phyloP scores from a whole-genome alignment of 257 asterid genomes.

The Euphrasia confusa region DNA sequence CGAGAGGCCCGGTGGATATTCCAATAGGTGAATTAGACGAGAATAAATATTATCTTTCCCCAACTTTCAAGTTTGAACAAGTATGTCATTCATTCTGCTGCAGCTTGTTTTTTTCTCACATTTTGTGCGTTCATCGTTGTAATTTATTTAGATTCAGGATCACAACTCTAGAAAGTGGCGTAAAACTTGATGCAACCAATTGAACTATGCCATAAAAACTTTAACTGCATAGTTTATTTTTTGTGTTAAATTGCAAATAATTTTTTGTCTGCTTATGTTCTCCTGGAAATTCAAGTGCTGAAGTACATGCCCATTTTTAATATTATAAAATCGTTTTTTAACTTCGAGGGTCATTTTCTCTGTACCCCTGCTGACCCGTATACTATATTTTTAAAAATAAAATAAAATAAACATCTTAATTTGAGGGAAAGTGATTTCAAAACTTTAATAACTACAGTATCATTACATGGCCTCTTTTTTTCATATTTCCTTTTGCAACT shows the following conservation, averaged over 20 bases:
- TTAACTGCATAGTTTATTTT: too few species aligned
- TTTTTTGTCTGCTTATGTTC: conserved; percentile 7
- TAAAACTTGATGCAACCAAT: not conserved
- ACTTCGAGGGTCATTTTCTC: not conserved
- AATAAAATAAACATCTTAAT: not conserved
- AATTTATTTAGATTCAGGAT: conserved; percentile 3
- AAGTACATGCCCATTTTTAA: not conserved
- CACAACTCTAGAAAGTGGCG: not conserved
- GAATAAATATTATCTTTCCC: conserved; percentile 70
- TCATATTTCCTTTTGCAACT: conserved; percentile 7
- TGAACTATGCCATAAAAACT: conserved; percentile 8
- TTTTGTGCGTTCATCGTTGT: conserved; percentile 1
- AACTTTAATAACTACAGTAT: conserved; percentile 4
- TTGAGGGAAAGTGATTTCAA: not conserved
- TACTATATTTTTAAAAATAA: not conserved
- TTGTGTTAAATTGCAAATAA: not conserved
- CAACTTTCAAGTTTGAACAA: conserved; percentile 91
- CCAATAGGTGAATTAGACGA: conserved; percentile 65
- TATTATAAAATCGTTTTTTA: not conserved
- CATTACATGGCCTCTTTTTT: not conserved
- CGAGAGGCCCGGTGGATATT: conserved; percentile 92
- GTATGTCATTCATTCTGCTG: conserved; percentile 38
- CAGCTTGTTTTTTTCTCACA: conserved; percentile 14
- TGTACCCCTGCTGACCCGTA: conserved; percentile 2
- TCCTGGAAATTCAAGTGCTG: conserved; percentile 8